Percentiles rank a stretch among this genome's conserved stretches.
Conservation (phyloP, 2,329 filamentous ascomycete species). For the Tolypocladium tundrense region DNA sequence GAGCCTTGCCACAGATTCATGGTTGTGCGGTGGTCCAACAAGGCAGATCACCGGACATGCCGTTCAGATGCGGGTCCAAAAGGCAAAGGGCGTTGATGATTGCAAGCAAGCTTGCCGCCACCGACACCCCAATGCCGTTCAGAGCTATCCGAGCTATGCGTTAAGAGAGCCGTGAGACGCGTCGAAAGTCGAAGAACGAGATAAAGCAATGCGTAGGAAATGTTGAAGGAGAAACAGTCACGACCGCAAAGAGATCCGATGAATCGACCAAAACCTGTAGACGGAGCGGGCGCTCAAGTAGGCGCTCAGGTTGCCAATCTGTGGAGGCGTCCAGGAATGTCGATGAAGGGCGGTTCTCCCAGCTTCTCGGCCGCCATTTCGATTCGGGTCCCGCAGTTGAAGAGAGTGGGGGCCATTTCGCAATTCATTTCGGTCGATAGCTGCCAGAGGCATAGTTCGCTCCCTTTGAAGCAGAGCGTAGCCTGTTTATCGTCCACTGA, state of each 20-base stretch:
- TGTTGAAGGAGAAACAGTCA: conserved; percentile 13
- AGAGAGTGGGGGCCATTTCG: conserved; percentile 10
- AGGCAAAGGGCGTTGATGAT: conserved; percentile 5
- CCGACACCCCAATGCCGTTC: conserved; percentile 8
- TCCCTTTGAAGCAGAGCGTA: conserved; percentile 73
- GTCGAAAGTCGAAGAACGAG: conserved; percentile 35
- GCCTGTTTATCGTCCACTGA: conserved; percentile 77
- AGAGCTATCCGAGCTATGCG: conserved; percentile 28
- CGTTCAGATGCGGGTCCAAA: conserved; percentile 22
- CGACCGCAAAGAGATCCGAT: conserved; percentile 11
- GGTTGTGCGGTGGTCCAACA: conserved; percentile 6
- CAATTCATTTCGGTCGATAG: conserved; percentile 24
- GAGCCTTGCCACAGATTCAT: neutral
- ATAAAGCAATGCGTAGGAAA: conserved; percentile 27
- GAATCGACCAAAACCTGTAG: conserved; percentile 7
- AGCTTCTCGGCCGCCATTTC: conserved; percentile 1
- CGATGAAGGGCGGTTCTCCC: neutral
- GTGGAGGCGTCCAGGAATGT: neutral
- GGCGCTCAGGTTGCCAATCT: neutral
- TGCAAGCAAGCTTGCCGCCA: conserved; percentile 2
- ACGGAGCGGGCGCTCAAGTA: conserved; percentile 2
- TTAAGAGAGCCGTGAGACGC: conserved; percentile 22
- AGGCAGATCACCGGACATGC: conserved; percentile 26
- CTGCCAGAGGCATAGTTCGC: conserved; percentile 34
- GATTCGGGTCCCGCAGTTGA: conserved; percentile 5